A percentile compares a stretch with the other conserved stretches of the same genome.
These are phyloP conservation scores for Ophiosphaerella korrae DNA, from an alignment of 2,329 filamentous ascomycete genomes.

Conservation along the genomic window DNA sequence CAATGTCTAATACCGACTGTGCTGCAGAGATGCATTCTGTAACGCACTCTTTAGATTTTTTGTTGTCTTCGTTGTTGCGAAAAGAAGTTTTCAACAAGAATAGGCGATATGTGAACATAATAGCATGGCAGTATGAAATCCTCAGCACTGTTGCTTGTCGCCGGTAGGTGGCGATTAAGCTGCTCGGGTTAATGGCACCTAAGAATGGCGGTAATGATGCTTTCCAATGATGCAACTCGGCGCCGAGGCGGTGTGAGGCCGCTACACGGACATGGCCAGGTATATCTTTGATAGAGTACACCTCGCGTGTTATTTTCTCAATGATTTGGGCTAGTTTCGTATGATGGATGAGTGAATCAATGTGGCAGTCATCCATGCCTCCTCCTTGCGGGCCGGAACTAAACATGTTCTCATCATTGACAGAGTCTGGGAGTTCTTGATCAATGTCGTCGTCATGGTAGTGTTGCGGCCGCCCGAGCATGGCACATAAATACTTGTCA, in stretches of 20 bases:
- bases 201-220: slow-evolving; percentile 51
- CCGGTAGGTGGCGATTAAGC: slow-evolving; percentile 53
- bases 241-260: slow-evolving; percentile 47
- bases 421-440: slow-evolving; percentile 60
- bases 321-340: slow-evolving; percentile 47
- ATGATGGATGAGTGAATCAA: slow-evolving; percentile 56
- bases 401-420: slow-evolving; percentile 64
- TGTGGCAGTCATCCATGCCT: slow-evolving; percentile 53
- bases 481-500: slow-evolving; percentile 65
- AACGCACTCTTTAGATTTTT: slow-evolving; percentile 40
- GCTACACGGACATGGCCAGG: slow-evolving; percentile 44
- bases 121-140: slow-evolving; percentile 41
- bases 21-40: slow-evolving; percentile 53
- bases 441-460: slow-evolving; percentile 68
- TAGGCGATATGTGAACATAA: slow-evolving; percentile 43
- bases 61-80: slow-evolving; percentile 24
- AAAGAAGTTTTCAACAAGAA: slow-evolving; percentile 30
- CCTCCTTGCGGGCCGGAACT: slow-evolving; percentile 40
- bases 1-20: slow-evolving; percentile 43
- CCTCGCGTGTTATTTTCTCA: slow-evolving; percentile 35
- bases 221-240: slow-evolving; percentile 44
- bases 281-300: slow-evolving; percentile 42
- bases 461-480: slow-evolving; percentile 63
- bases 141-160: slow-evolving; percentile 39
- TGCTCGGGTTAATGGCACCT: slow-evolving; percentile 52